A percentile compares a stretch with the other conserved stretches of the same genome.
Conservation (phyloP, 345 rosid species). For the Eutrema yunnanense region DNA sequence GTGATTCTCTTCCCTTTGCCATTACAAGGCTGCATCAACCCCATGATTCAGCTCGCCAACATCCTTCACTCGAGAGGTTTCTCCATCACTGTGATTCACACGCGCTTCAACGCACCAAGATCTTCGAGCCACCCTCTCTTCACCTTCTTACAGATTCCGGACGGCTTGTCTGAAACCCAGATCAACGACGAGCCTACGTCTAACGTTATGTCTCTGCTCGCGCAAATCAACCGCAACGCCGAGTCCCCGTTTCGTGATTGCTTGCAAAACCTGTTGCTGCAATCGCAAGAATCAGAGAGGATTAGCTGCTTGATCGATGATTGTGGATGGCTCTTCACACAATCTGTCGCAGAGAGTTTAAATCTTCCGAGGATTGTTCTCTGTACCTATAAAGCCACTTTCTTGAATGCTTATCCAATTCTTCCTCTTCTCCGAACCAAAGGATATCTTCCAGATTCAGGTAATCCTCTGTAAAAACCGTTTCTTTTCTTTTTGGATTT, state of each 20-base stretch:
- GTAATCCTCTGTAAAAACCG: neutral
- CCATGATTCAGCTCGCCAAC: constrained; percentile 66
- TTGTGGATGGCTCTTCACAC: constrained; percentile 30
- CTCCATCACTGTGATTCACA: constrained; percentile 43
- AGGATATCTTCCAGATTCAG: constrained; percentile 17
- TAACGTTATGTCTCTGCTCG: constrained; percentile 23
- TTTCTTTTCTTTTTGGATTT: neutral
- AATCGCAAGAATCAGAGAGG: constrained; percentile 11
- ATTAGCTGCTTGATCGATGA: constrained; percentile 26
- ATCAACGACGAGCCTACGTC: neutral
- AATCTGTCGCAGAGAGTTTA: constrained; percentile 24
- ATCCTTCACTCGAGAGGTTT: constrained; percentile 41
- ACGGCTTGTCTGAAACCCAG: constrained; percentile 26
- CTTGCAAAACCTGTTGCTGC: constrained; percentile 17
- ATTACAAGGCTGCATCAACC: constrained; percentile 56
- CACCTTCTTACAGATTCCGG: constrained; percentile 22
- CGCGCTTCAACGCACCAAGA: constrained; percentile 35
- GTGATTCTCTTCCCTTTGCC: constrained; percentile 60
- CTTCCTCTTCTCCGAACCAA: constrained; percentile 19
- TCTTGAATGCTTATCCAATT: constrained; percentile 20
- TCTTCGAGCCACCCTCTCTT: constrained; percentile 14
- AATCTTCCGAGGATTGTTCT: constrained; percentile 22
- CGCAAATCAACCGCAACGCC: constrained; percentile 10
- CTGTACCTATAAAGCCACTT: constrained; percentile 22
- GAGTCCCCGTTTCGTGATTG: constrained; percentile 12